Base-by-base conservation (phyloP, 352 stramenopile species). In the Pythium insidiosum region DNA sequence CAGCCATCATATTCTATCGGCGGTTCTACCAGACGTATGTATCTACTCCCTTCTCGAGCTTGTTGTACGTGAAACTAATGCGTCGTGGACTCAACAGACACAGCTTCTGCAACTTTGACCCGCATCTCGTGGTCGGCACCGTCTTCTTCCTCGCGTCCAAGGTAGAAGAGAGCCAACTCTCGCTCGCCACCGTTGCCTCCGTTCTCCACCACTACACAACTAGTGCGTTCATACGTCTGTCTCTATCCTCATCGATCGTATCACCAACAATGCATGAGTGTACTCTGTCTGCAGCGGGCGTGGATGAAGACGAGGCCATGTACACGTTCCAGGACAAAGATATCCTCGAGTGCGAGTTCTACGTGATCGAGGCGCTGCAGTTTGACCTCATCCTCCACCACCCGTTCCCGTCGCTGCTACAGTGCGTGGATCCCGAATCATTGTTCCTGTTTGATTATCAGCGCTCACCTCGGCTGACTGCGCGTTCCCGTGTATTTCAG, bases 331-430 rank as follows among this genome's bases (percentile, higher is more conserved):
- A 87, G 57, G 79, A 94, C 55, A 90, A 90, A 49, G 82, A 94
- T 52, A 89, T 94, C 21, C 71, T 94, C 26, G 82, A 94, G 50
- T 94, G 82, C 68, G 82, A 94, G 61, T 94, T 92, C 50, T 92
- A 92, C 68, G 73, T 92, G 19, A 75, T 94, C 42, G 79, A 94
- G 48, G 73, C 82, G 29, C 63, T 90, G 31, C 82, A 92, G 50
- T 94, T 91, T 43, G 82, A 94, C 37, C 64, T 94, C 38, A 91
- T 94, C 42, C 65, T 94, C 25, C 78, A 91, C 44, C 82, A 94
- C 36, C 82, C 82, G 35, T 94, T 92, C 54, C 72, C 68, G 11
- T 66, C 82, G 6, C 61, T 94, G 31, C 62, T 91, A n/a, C 72
- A 87, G 79, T 92, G 61, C 36, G 69, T 71, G 23, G 4, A 5